Base-by-base conservation (phyloP, 306 rosid species). In the Cucurbita moschata region DNA sequence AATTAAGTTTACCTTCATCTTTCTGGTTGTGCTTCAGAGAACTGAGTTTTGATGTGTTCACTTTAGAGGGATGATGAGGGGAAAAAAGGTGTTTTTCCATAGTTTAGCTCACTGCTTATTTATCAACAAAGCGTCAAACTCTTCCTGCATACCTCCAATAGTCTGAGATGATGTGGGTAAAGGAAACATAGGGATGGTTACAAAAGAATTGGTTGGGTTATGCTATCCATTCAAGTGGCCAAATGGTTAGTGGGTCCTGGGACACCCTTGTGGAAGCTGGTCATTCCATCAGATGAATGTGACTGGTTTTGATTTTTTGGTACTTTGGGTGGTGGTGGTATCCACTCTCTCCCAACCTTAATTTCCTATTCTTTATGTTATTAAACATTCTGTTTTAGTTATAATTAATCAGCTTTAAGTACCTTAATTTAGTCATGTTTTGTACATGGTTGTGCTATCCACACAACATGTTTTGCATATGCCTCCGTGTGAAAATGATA, bases 121-220 rank as follows among this genome's bases (percentile, higher is more conserved):
- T 72, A 88, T 77, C 81, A 67, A 78, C 35, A 50, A 79, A 78
- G 66, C 77, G 75, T 73, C 77, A 80, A 75, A 81, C 72, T n/a
- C 78, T 73, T 86, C 54, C 72, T 62, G 35, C 73, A 56, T 78
- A 70, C 66, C 77, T 77, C 75, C 75, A 78, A 21, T 71, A 77
- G 55, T 75, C 63, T 66, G 68, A 61, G 69, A 71, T 73, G 76
- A 75, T 80, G 75, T 80, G 50, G 53, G 80, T 40, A 53, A 83
- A 84, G 77, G 67, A 84, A 79, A 85, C 96, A 88, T 16, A 78
- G 72, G 83, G 93, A 90, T 82, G 77, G 78, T 52, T 81, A 90
- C 97, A 90, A 88, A 84, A 58, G 75, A 43, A 51, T 40, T 58
- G 42, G 76, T 80, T 79, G 79, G 77, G 82, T 71, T 72, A 75